Percentiles rank a stretch among this genome's conserved stretches.
Evolutionary conservation across 306 rosid species (phyloP).

Genomic region (Macrotyloma uniflorum): DNA sequence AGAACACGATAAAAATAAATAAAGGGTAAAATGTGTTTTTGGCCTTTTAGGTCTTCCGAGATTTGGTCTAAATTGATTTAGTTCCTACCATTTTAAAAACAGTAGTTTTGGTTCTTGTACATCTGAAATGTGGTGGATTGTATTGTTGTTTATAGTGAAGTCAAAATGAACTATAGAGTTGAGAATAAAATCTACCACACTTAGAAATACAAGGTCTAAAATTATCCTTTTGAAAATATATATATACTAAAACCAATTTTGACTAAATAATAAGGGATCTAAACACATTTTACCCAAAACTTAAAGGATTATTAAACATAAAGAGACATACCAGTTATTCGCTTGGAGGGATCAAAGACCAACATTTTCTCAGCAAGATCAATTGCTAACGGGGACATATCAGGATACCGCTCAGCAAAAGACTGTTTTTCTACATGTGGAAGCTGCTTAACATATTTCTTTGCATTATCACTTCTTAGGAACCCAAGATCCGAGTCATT

Average conservation of each 20-base stretch:
- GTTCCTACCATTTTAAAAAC: neutral
- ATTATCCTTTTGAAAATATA: no score
- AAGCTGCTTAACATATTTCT: slow-evolving; percentile 91
- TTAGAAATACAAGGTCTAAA: neutral
- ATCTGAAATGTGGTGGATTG: neutral
- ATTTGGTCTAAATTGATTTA: neutral
- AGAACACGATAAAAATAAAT: neutral
- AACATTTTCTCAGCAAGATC: slow-evolving; percentile 96
- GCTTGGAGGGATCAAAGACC: slow-evolving; percentile 85
- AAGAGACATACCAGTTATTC: slow-evolving; percentile 75
- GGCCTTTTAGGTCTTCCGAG: neutral
- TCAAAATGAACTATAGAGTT: no score
- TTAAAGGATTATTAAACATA: neutral
- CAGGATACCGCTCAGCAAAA: slow-evolving; percentile 67
- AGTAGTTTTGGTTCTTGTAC: neutral
- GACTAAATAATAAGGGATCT: neutral
- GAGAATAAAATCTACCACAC: neutral
- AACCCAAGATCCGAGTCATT: slow-evolving; percentile 90
- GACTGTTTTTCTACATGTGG: slow-evolving; percentile 70
- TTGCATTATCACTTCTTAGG: slow-evolving; percentile 91
- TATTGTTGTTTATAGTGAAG: neutral
- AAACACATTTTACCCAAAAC: neutral
- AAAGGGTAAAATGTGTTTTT: neutral
- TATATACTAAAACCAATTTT: neutral
- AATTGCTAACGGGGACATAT: slow-evolving; percentile 69